Evolutionary conservation across 2,329 filamentous ascomycete species (phyloP), one percentile per base, ranked within the genome.

Genomic region (Fusarium algeriense): DNA sequence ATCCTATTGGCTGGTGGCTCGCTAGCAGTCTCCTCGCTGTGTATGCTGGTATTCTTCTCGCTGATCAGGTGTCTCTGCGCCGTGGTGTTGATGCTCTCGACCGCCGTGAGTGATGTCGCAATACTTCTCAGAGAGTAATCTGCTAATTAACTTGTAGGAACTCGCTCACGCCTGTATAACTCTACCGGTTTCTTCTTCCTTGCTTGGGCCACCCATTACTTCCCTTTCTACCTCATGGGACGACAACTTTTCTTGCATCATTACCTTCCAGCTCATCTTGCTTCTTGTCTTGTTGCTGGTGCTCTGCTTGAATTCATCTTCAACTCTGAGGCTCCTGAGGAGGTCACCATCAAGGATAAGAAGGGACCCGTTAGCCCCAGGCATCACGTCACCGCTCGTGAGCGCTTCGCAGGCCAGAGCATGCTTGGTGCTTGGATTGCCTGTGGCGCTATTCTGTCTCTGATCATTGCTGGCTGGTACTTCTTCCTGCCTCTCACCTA

Each of bases 121-220:
- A 44, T 40, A 28, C 17, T 30, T 44, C 2, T 34, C 23, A 4
- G 43, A 17, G 37, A 54, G 9, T 28, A 5, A 28, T n/a, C 44
- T 38, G 59, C 79, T 84, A 78, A 85, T 78, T 14, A 34, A 41
- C 49, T 58, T 15, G 60, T 78, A 92, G 94, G 94, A 73, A 94
- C 96, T 34, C 95, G 96, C 73, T 95, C 93, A 28, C 94, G 95
- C 71, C 88, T 99, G 53, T 99, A 99, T 85, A 98, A 98, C 87
- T 98, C 94, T 59, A 98, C 96, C 1, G 96, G 96, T 28, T 99
- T 99, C 89, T 97, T 99, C 86, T 98, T 98, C 90, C 89, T 99
- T 62, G 94, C 94, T 60, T 99, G 96, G 96, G 94, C 93, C 17
- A 95, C 94, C 4, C 96, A 99, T 81, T 99, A 98, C 85, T 90